phyloP scores from a whole-genome alignment of 495 filamentous ascomycete genomes.

The Trichoderma orchidacearum region DNA sequence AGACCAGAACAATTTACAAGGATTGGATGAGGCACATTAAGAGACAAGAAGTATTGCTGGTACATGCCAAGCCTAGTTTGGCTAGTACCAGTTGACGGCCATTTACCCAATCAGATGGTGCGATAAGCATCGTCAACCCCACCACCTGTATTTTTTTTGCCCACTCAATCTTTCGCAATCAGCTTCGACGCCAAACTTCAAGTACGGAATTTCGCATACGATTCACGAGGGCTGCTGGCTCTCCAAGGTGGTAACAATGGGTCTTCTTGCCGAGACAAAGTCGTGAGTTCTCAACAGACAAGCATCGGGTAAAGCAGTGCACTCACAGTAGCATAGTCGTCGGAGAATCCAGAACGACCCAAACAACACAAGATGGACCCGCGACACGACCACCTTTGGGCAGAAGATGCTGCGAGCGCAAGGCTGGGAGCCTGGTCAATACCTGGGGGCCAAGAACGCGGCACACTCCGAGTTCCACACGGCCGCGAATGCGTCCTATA shows the following conservation, averaged over 20 bases:
- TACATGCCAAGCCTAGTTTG: not conserved
- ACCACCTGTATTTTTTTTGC: not conserved
- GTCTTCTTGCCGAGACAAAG: not conserved
- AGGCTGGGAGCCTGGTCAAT: conserved; percentile 78
- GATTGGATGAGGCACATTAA: no score
- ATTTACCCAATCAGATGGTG: not conserved
- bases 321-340: conserved; percentile 38
- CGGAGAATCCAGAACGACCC: conserved; percentile 78
- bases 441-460: conserved; percentile 61
- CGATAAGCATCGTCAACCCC: not conserved
- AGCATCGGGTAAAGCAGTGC: not conserved
- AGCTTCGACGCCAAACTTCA: not conserved
- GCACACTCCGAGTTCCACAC: conserved; percentile 62
- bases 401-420: conserved; percentile 75
- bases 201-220: not conserved
- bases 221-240: not conserved
- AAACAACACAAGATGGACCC: conserved; percentile 85
- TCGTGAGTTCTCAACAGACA: not conserved
- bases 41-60: no score
- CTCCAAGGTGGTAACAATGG: not conserved
- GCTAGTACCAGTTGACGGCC: not conserved
- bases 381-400: conserved; percentile 67
- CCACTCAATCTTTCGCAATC: not conserved
- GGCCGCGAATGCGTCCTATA: conserved; percentile 61
- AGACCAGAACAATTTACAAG: no score